Evolutionary conservation across 805 yeast species (phyloP).

Genomic region (Metschnikowia gelsemii): DNA sequence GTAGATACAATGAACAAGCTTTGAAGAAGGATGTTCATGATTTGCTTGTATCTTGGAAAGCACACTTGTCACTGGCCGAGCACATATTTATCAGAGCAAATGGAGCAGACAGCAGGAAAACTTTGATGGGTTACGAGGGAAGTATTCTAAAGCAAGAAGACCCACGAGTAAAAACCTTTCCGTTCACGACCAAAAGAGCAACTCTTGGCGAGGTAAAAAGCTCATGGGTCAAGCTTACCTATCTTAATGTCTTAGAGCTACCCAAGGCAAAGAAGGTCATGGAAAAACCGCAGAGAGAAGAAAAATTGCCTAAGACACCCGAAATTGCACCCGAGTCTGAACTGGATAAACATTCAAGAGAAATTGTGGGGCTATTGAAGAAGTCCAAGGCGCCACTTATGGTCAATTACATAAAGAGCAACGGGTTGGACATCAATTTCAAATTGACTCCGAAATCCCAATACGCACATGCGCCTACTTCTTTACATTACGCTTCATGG

Average conservation of each 20-base stretch:
- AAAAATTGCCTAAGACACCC: conserved; percentile 16
- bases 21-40: conserved; percentile 75
- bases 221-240: conserved; percentile 79
- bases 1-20: conserved; percentile 88
- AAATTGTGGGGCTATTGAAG: conserved; percentile 58
- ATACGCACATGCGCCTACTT: conserved; percentile 61
- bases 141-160: conserved; percentile 55
- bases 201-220: conserved; percentile 75
- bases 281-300: conserved; percentile 12
- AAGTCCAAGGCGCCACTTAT: conserved; percentile 78
- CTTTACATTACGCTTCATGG: conserved; percentile 75
- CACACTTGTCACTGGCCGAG: conserved; percentile 57
- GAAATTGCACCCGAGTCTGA: conserved; percentile 16
- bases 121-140: conserved; percentile 66
- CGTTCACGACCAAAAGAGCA: conserved; percentile 88
- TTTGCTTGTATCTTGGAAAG: conserved; percentile 64
- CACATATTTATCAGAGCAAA: conserved; percentile 78
- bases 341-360: conserved; percentile 53
- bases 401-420: conserved; percentile 56
- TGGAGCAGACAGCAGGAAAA: conserved; percentile 64
- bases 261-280: conserved; percentile 43
- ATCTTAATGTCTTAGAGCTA: conserved; percentile 51
- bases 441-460: conserved; percentile 53
- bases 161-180: conserved; percentile 64
- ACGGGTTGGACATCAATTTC: conserved; percentile 55